Evolutionary conservation across 805 yeast genomes (phyloP).

Genomic region (Starmera dryadoides): DNA sequence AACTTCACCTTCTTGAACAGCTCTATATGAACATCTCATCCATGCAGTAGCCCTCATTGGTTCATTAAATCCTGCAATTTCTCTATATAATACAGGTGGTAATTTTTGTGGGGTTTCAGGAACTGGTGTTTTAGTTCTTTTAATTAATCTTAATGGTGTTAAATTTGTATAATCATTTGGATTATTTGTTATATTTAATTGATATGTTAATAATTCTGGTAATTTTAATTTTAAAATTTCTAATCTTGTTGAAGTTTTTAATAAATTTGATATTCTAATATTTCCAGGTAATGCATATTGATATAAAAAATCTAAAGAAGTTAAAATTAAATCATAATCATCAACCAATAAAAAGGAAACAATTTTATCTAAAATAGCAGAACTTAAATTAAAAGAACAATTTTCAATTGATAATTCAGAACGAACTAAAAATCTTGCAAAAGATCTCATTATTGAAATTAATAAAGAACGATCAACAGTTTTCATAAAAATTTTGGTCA

Average conservation of each 20-base stretch:
- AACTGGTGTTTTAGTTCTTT: conserved; percentile 52
- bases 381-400: conserved; percentile 41
- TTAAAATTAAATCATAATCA: conserved; percentile 63
- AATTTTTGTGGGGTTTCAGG: conserved; percentile 64
- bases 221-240: conserved; percentile 50
- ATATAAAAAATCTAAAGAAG: conserved; percentile 75
- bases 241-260: conserved; percentile 39
- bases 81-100: conserved; percentile 45
- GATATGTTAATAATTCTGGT: conserved; percentile 52
- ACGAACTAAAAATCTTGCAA: conserved; percentile 72
- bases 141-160: conserved; percentile 32
- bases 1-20: conserved; percentile 71
- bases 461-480: conserved; percentile 64
- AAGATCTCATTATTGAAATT: conserved; percentile 63
- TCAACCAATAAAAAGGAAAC: conserved; percentile 52
- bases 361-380: conserved; percentile 41
- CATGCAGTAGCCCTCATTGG: conserved; percentile 90
- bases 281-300: conserved; percentile 67
- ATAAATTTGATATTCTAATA: conserved; percentile 45
- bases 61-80: conserved; percentile 62
- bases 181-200: conserved; percentile 31
- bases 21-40: conserved; percentile 89
- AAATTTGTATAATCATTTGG: conserved; percentile 17
- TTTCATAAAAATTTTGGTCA: conserved; percentile 41
- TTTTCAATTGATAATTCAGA: conserved; percentile 39